Evolutionary conservation across 1,284 basidiomycete genomes (phyloP).

Genomic region (Fomitopsis pinicola): DNA sequence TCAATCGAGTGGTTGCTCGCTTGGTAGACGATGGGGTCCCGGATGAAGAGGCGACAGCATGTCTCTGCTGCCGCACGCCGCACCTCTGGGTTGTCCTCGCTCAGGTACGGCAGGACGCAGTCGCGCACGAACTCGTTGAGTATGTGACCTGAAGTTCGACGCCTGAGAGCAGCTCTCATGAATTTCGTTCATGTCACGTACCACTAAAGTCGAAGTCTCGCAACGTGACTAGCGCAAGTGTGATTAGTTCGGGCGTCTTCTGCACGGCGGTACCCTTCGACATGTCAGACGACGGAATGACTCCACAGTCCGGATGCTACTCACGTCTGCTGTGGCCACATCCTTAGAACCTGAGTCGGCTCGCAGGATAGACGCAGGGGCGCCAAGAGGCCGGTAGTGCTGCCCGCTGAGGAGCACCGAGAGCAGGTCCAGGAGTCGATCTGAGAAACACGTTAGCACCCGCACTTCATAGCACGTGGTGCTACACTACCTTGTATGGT

Average conservation of each 20-base stretch:
- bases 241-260: conserved; percentile 74
- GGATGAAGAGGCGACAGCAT: conserved; percentile 89
- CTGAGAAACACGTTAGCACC: conserved; percentile 33
- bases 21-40: conserved; percentile 96
- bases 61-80: conserved; percentile 90
- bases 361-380: conserved; percentile 55
- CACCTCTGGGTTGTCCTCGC: conserved; percentile 89
- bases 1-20: conserved; percentile 96
- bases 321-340: conserved; percentile 54
- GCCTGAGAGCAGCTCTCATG: background rate
- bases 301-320: conserved; percentile 6
- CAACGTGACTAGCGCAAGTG: conserved; percentile 84
- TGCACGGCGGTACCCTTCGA: conserved; percentile 39
- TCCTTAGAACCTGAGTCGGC: conserved; percentile 54
- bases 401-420: conserved; percentile 81
- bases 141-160: conserved; percentile 65
- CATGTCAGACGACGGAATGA: conserved; percentile 3
- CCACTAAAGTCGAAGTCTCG: conserved; percentile 95
- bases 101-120: conserved; percentile 91
- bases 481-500: conserved; percentile 79
- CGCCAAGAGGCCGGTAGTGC: conserved; percentile 82
- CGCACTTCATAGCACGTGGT: background rate
- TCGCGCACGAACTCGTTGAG: conserved; percentile 96
- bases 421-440: conserved; percentile 82
- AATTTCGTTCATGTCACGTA: conserved; percentile 27